These are phyloP conservation scores for Cordyceps sp. DNA, from an alignment of 2,329 filamentous ascomycete species.

Conservation along the genomic window DNA sequence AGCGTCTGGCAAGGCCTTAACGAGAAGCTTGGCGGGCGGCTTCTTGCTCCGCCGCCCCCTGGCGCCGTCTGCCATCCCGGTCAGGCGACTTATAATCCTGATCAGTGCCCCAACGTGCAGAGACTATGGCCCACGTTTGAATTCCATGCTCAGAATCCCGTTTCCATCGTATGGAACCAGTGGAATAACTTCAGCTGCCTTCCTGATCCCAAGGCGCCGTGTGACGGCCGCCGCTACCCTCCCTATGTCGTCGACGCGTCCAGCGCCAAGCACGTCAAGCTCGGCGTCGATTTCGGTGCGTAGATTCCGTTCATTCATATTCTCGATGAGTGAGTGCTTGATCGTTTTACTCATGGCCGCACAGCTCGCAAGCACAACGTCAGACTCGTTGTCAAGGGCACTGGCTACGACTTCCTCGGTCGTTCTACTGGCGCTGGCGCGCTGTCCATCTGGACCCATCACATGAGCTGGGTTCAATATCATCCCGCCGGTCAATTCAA, in stretches of 20 bases:
- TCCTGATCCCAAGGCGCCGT: constrained; percentile 20
- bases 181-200: constrained; percentile 34
- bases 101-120: constrained; percentile 12
- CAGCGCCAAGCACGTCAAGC: constrained; percentile 14
- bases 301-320: neutral
- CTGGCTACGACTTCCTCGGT: constrained; percentile 26
- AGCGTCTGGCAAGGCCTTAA: constrained; percentile 29
- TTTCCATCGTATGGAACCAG: constrained; percentile 20
- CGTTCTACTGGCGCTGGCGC: constrained; percentile 30
- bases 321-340: no score
- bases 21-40: constrained; percentile 21
- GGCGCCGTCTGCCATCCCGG: constrained; percentile 13
- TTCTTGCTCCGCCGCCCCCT: constrained; percentile 23
- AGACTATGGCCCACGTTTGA: constrained; percentile 12
- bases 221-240: constrained; percentile 15
- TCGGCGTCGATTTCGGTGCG: constrained; percentile 3
- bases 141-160: constrained; percentile 11
- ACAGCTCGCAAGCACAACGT: constrained; percentile 24
- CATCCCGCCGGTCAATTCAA: constrained; percentile 20
- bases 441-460: constrained; percentile 35
- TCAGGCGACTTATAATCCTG: constrained; percentile 9
- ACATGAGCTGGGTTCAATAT: constrained; percentile 22
- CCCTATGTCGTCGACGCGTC: constrained; percentile 19
- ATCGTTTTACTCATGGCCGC: neutral
- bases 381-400: constrained; percentile 22